phyloP scores from a whole-genome alignment of 768 basidiomycete species.

The Asterophora lycoperdoides region DNA sequence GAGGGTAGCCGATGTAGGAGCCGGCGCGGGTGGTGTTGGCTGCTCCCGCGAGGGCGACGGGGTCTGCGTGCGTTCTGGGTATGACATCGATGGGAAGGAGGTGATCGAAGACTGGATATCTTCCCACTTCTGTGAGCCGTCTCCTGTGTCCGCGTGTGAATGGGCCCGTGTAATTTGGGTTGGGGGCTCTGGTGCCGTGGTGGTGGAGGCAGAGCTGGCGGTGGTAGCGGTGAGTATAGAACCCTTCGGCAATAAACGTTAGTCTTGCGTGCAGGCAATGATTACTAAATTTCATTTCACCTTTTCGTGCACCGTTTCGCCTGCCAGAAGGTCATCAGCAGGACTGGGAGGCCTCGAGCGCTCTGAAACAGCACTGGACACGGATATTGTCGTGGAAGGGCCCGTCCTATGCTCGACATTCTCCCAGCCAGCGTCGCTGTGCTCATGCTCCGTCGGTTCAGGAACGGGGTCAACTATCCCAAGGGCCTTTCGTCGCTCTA shows the following conservation, averaged over 20 bases:
- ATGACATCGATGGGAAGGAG: conserved; percentile 76
- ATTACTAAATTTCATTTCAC: not conserved
- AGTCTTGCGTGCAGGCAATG: not conserved
- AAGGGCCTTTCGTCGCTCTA: conserved; percentile 34
- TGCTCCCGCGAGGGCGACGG: conserved; percentile 37
- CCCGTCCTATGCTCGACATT: conserved; percentile 24
- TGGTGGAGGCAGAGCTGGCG: conserved; percentile 13
- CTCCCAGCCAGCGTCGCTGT: conserved; percentile 33
- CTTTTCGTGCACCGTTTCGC: conserved; percentile 33
- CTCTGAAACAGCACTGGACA: conserved; percentile 16
- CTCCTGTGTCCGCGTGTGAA: conserved; percentile 34
- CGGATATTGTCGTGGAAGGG: conserved; percentile 13
- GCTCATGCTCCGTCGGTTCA: conserved; percentile 11
- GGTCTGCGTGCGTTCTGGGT: conserved; percentile 58
- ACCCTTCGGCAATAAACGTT: conserved; percentile 1
- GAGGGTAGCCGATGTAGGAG: conserved; percentile 51
- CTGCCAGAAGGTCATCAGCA: conserved; percentile 37
- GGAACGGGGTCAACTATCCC: conserved; percentile 4
- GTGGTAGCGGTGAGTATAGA: conserved; percentile 12
- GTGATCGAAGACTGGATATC: conserved; percentile 56
- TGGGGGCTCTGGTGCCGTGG: not conserved
- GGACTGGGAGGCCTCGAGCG: conserved; percentile 29
- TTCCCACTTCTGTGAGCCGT: conserved; percentile 68
- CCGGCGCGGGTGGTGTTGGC: conserved; percentile 19
- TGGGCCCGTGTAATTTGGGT: conserved; percentile 26